Base-by-base conservation (phyloP, 306 rosid genomes). In the Pterocarpus macrocarpus region DNA sequence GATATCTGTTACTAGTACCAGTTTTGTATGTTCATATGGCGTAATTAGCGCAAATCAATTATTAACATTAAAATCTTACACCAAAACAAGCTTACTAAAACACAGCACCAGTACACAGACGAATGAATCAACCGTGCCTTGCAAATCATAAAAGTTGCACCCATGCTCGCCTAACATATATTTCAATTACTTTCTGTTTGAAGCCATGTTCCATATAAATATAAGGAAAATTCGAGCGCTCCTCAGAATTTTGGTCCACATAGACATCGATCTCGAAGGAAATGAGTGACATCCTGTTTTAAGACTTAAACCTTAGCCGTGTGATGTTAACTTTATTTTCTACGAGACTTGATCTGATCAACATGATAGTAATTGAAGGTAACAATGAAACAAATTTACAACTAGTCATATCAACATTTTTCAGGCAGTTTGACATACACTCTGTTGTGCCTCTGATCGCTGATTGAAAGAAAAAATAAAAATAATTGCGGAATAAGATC, bases 31-130 rank as follows among this genome's bases (percentile, higher is more conserved):
- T 50, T 64, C 64, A 38, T 52, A 3, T 17, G 39, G 55, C 15
- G 12, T 50, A 69, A 53, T 65, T 36, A 71, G 58, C 52, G 10
- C 57, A 33, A n/a, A 73, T 55, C 15, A 68, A 43, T 9, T 57
- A 68, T 9, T 57, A 68, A 30, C 9, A 36, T 33, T 34, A 36
- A 70, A 53, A 71, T 13, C 49, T 53, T n/a, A 52, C 76, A 35
- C 28, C 32, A 6, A 34, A 50, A 14, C 10, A 16, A 0, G 12
- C 63, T 56, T 4, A 6, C 33, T 2, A 56, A 17, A 56, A 56
- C 33, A 56, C 11, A 16, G 12, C 63, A 17, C 11, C 32, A 56
- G 32, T 8, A 53, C 59, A 53, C 5, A 6, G 59, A 17, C 10
- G 30, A 53, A 53, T 53, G 28, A 53, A 53, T 53, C 59, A n/a